Conservation (phyloP, 1,284 basidiomycete genomes). For the Cryptococcus sp. region DNA sequence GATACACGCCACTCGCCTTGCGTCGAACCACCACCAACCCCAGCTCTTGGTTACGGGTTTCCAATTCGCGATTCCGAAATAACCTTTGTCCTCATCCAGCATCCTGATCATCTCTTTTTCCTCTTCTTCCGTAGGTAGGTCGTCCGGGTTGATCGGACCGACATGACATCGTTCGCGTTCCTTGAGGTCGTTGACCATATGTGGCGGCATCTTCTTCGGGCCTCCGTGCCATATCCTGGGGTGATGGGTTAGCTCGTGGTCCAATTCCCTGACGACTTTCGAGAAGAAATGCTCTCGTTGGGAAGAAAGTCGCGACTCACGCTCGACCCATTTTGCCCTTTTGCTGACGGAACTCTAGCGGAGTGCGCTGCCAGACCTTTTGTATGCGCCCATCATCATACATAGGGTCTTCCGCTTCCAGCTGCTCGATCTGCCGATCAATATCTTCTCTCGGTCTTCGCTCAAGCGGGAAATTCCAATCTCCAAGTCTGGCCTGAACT, state of each 20-base stretch:
- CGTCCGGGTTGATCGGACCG: constrained; percentile 3
- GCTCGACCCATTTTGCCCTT: constrained; percentile 6
- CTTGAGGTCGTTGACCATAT: constrained; percentile 9
- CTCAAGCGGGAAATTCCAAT: constrained; percentile 18
- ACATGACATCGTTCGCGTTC: constrained; percentile 11
- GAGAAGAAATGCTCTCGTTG: not conserved
- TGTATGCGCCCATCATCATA: constrained; percentile 16
- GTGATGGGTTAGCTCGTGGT: too few species aligned
- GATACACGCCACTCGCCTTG: constrained; percentile 18
- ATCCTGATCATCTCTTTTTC: constrained; percentile 15
- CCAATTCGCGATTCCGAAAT: constrained; percentile 28
- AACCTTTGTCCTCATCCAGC: constrained; percentile 16
- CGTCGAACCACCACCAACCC: constrained; percentile 29
- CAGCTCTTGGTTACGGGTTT: constrained; percentile 13
- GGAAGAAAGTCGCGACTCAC: constrained; percentile 5
- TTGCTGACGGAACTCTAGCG: constrained; percentile 4
- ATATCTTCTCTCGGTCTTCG: constrained; percentile 13
- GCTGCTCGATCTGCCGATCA: constrained; percentile 2
- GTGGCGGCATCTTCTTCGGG: constrained; percentile 12
- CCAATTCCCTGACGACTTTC: constrained; percentile 7
- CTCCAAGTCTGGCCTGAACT: constrained; percentile 22
- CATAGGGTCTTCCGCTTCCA: constrained; percentile 1
- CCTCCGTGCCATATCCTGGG: constrained; percentile 8
- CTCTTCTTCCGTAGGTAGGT: constrained; percentile 10
- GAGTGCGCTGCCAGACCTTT: constrained; percentile 16